Conservation (phyloP, 2,329 filamentous ascomycete species). For the Fusarium torulosum region DNA sequence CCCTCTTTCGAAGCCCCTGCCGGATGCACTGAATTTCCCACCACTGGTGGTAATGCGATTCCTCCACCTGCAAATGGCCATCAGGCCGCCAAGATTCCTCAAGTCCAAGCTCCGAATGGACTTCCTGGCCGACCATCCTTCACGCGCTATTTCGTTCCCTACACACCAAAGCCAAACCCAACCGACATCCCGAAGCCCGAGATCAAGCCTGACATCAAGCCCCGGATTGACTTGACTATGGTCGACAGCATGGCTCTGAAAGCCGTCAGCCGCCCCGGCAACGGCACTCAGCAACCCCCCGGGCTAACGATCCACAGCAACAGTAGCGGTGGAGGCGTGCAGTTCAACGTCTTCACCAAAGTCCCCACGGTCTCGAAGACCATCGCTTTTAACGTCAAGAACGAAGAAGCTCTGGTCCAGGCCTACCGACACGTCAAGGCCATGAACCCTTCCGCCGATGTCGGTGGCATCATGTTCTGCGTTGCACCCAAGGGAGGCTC, state of each 20-base stretch:
- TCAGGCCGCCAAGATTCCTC: neutral
- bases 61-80: neutral
- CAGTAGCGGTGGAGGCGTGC: slow-evolving; percentile 14
- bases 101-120: neutral
- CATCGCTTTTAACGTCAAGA: slow-evolving; percentile 17
- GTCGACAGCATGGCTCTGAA: slow-evolving; percentile 24
- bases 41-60: neutral
- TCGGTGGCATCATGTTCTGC: slow-evolving; percentile 28
- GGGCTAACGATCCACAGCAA: slow-evolving; percentile 16
- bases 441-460: slow-evolving; percentile 13
- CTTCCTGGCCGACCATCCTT: neutral
- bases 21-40: neutral
- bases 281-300: neutral
- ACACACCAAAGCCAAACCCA: too few relatives aligned
- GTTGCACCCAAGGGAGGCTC: neutral
- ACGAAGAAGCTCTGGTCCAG: slow-evolving; percentile 15
- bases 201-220: neutral
- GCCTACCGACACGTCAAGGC: slow-evolving; percentile 23
- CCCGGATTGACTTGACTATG: neutral
- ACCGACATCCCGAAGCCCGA: neutral
- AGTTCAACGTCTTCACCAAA: slow-evolving; percentile 24
- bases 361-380: slow-evolving; percentile 3
- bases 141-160: neutral
- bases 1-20: neutral
- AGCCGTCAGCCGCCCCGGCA: neutral